These are phyloP conservation scores for Juglanconis juglandina DNA, from an alignment of 2,329 filamentous ascomycete species.

Conservation along the genomic window DNA sequence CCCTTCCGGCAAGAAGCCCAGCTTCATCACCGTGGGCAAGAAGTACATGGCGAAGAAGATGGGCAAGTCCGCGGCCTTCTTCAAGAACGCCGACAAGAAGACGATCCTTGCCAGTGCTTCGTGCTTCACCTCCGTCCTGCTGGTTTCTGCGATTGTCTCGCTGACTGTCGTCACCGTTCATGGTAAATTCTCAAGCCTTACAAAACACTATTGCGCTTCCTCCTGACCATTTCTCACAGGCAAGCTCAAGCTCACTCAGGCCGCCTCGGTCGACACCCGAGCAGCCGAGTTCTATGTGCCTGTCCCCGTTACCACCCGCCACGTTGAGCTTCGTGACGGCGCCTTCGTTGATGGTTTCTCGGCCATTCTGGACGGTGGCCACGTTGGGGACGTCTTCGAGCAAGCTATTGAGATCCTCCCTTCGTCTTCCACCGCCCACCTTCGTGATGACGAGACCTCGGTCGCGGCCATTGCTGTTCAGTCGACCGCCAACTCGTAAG, in stretches of 20 bases:
- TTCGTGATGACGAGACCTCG: not conserved
- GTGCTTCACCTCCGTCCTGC: not conserved
- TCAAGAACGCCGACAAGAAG: not conserved
- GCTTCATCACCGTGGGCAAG: not conserved
- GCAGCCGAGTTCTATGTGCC: not conserved
- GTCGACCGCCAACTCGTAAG: slow-evolving; percentile 4
- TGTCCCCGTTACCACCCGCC: not conserved
- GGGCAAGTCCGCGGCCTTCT: not conserved
- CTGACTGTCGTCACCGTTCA: not conserved
- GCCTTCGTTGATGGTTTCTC: not conserved
- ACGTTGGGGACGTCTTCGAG: not conserved
- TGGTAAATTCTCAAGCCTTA: not conserved
- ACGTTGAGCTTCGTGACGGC: not conserved
- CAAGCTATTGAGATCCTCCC: not conserved
- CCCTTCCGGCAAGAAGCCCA: not conserved
- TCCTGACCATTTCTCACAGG: not conserved
- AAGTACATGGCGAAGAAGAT: not conserved
- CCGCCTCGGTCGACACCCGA: too few species aligned
- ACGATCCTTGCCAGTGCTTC: not conserved
- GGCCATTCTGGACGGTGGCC: not conserved
- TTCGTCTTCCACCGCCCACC: not conserved
- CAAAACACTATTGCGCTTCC: not conserved
- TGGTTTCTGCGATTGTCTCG: not conserved
- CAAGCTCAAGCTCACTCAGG: not conserved
- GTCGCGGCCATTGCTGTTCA: not conserved